phyloP scores from a whole-genome alignment of 2,329 filamentous ascomycete genomes.

The Shiraia bambusicola region DNA sequence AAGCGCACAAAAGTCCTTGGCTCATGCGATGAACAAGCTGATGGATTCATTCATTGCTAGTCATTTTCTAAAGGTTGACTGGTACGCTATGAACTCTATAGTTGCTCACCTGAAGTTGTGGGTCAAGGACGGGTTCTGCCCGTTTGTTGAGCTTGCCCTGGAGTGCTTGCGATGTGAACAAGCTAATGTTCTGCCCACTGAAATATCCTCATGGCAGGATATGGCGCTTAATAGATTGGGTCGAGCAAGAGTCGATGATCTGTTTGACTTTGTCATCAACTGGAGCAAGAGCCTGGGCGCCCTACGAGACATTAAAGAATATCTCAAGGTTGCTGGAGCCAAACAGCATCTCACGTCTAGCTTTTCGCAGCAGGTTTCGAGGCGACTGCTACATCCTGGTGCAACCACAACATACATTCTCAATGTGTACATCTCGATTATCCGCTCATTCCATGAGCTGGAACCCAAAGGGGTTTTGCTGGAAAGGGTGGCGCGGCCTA shows the following conservation, averaged over 20 bases:
- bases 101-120: constrained; percentile 64
- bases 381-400: constrained; percentile 71
- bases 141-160: constrained; percentile 64
- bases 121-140: constrained; percentile 67
- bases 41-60: constrained; percentile 64
- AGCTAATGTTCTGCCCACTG: constrained; percentile 27
- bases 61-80: constrained; percentile 63
- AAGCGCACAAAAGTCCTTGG: constrained; percentile 69
- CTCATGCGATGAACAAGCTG: constrained; percentile 67
- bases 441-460: constrained; percentile 72
- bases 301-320: constrained; percentile 71
- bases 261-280: constrained; percentile 76
- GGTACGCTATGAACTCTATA: constrained; percentile 57
- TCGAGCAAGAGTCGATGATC: constrained; percentile 66
- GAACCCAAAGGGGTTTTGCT: constrained; percentile 77
- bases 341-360: constrained; percentile 69
- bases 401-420: constrained; percentile 75
- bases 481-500: constrained; percentile 69
- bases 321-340: constrained; percentile 67
- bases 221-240: constrained; percentile 70
- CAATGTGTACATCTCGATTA: constrained; percentile 76
- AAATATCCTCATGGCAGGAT: constrained; percentile 70
- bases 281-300: constrained; percentile 74
- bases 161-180: constrained; percentile 38
- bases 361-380: constrained; percentile 67